Percentiles rank a stretch among this genome's conserved stretches.
These are phyloP conservation scores for Stemphylium vesicarium DNA, from an alignment of 2,329 filamentous ascomycete genomes.

Conservation along the genomic window DNA sequence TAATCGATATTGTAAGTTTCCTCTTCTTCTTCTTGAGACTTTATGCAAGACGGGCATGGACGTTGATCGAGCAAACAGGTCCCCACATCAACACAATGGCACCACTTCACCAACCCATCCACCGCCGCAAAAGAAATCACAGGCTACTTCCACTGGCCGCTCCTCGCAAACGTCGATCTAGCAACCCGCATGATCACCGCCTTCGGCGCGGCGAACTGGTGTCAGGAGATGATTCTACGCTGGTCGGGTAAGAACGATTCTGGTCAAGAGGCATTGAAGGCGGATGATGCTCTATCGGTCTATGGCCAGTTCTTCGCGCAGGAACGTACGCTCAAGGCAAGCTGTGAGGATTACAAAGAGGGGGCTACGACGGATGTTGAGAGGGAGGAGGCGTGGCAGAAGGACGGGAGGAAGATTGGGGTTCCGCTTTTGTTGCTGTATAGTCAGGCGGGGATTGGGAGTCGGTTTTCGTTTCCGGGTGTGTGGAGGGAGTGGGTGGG, in stretches of 20 bases:
- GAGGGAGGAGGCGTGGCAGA: conserved; percentile 55
- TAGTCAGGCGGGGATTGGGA: conserved; percentile 58
- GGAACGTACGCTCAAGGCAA: conserved; percentile 53
- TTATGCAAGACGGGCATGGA: no score
- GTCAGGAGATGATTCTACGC: conserved; percentile 43
- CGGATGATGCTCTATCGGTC: conserved; percentile 44
- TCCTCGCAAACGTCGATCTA: conserved; percentile 60
- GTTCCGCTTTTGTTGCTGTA: conserved; percentile 60
- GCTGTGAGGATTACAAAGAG: conserved; percentile 65
- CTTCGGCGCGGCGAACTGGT: conserved; percentile 52
- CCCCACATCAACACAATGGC: conserved; percentile 63
- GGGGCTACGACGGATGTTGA: conserved; percentile 60
- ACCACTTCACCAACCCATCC: conserved; percentile 48
- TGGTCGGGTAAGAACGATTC: conserved; percentile 38
- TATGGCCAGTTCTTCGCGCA: conserved; percentile 56
- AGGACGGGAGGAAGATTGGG: conserved; percentile 52
- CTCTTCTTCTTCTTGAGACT: neutral
- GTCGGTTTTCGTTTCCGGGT: conserved; percentile 52
- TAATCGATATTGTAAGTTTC: conserved; percentile 40
- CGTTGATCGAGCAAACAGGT: conserved; percentile 41
- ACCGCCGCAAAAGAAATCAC: conserved; percentile 50
- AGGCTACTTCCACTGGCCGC: conserved; percentile 66
- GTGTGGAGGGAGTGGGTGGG: conserved; percentile 60
- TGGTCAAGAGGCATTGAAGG: conserved; percentile 19
- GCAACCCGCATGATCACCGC: conserved; percentile 59